Evolutionary conservation across 2,329 filamentous ascomycete species (phyloP).

Genomic region (Elsinoe necatrix): DNA sequence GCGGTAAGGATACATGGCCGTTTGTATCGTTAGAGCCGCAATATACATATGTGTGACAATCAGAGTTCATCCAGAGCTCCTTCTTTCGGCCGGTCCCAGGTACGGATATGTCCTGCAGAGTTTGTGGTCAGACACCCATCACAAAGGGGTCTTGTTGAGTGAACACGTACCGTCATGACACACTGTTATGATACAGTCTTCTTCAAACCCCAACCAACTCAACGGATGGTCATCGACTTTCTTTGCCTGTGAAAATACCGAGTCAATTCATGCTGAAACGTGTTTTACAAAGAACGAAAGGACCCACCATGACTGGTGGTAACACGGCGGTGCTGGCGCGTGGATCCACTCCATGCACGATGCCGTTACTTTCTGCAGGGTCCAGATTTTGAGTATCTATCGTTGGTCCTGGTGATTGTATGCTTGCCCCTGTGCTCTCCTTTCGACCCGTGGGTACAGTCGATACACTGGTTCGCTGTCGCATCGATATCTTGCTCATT

Average conservation of each 20-base stretch:
- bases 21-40: slow-evolving; percentile 9
- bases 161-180: slow-evolving; percentile 70
- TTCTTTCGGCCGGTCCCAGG: slow-evolving; percentile 59
- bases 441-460: slow-evolving; percentile 25
- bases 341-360: slow-evolving; percentile 77
- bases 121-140: background rate
- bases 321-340: slow-evolving; percentile 74
- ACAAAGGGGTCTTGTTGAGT: background rate
- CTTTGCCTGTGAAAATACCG: slow-evolving; percentile 53
- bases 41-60: background rate
- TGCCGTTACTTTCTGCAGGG: slow-evolving; percentile 47
- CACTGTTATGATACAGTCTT: slow-evolving; percentile 85
- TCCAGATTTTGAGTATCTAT: slow-evolving; percentile 9
- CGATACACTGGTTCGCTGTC: slow-evolving; percentile 48
- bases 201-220: slow-evolving; percentile 86
- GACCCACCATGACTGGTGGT: slow-evolving; percentile 75
- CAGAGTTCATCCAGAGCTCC: slow-evolving; percentile 5
- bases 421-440: slow-evolving; percentile 6
- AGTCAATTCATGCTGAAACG: slow-evolving; percentile 18
- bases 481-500: slow-evolving; percentile 35
- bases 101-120: slow-evolving; percentile 59
- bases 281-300: background rate
- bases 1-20: slow-evolving; percentile 1
- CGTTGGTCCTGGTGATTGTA: slow-evolving; percentile 5
- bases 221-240: slow-evolving; percentile 76